Conservation (phyloP, 2,329 filamentous ascomycete genomes). For the Septoria linicola region DNA sequence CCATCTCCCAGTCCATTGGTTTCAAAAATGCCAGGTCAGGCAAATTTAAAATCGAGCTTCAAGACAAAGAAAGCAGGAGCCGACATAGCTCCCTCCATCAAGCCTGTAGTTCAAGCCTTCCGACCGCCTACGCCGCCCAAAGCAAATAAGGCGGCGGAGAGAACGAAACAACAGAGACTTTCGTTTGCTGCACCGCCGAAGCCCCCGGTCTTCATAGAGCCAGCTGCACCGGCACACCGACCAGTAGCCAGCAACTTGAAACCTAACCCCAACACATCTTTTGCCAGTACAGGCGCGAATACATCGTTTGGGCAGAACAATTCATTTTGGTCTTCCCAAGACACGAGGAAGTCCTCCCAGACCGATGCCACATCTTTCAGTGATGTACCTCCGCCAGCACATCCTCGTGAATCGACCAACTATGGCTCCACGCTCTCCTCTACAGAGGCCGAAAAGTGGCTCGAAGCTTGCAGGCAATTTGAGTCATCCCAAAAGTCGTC, state of each 20-base stretch:
- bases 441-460: conserved; percentile 6
- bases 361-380: conserved; percentile 24
- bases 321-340: conserved; percentile 16
- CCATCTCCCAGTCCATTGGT: conserved; percentile 1
- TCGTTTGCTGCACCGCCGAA: background rate
- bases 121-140: background rate
- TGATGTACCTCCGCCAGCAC: background rate
- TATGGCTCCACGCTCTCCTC: conserved; percentile 15
- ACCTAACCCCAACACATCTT: background rate
- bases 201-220: background rate
- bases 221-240: background rate
- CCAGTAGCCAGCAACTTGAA: too few species aligned
- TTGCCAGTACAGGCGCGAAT: conserved; percentile 12
- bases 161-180: background rate
- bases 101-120: background rate
- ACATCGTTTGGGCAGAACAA: conserved; percentile 15
- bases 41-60: background rate
- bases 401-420: background rate
- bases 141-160: background rate
- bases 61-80: background rate
- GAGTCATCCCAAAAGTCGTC: conserved; percentile 14
- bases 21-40: background rate
- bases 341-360: conserved; percentile 6
- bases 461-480: background rate
- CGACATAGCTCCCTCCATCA: background rate